Evolutionary conservation across 192 early-diverging fungal genomes (phyloP), one percentile per base, ranked within the genome.

Genomic region (Dimargaris verticillata): DNA sequence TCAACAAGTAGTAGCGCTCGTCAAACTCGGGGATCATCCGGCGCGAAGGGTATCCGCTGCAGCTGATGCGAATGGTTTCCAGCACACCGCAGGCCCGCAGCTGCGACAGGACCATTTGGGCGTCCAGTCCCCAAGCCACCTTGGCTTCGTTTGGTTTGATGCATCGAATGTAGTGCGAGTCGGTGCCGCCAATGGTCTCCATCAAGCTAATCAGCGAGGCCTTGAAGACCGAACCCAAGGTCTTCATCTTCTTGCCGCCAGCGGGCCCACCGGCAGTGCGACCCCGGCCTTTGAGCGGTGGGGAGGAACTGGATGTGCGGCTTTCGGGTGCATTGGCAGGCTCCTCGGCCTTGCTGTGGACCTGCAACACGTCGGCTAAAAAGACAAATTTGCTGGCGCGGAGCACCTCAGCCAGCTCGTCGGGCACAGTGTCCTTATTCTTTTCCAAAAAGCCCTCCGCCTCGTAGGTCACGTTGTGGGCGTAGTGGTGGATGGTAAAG

Each of bases 91-190:
- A 99, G 25, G 96, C 96, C 54, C 94, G 85, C 55, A 98, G 73
- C 72, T 98, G 95, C 25, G 84, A 70, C 5, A 98, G 74, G 42
- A 96, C 92, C 88, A 95, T 93, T 20, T 83, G 84, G 28, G 95
- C 85, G 64, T 98, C 95, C 67, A 95, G 96, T 38, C 63, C 79
- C 82, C 93, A 98, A 15, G 93, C 83, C 2, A 77, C 75, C 70
- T 98, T 98, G 52, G 81, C 85, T 63, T 91, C 91, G 74, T 98
- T 98, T 22, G 95, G 93, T 74, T 98, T 98, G 73, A 98, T 93
- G 79, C 95, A 98, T 62, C 95, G 90, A 62, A 98, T 98, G 67
- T 98, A 98, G 68, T 93, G 89, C 52, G 86, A 87, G 61, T 96
- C 87, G 53, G 95, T 98, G 20, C 79, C 75, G 60, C 86, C 83